Evolutionary conservation across 2,329 filamentous ascomycete genomes (phyloP).

Genomic region (Aureobasidium sp.): DNA sequence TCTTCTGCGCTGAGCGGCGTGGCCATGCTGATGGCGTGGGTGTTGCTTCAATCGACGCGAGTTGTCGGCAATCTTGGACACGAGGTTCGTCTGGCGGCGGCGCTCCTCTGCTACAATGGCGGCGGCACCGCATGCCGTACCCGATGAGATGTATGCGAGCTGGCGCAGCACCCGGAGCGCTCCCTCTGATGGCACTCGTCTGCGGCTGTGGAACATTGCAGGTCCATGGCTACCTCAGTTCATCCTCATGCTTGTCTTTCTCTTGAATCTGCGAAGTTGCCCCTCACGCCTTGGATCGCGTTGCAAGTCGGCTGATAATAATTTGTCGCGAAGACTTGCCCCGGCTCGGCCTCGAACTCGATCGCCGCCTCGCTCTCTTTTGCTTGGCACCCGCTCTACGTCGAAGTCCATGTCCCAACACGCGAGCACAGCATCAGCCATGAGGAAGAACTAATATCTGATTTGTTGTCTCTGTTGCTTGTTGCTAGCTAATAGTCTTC

Average conservation of each 20-base stretch:
- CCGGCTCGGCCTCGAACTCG: not conserved
- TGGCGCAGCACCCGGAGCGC: conserved; percentile 30
- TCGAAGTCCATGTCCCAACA: not conserved
- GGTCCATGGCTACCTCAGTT: conserved; percentile 13
- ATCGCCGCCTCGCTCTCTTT: not conserved
- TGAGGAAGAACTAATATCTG: not conserved
- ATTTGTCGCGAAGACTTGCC: not conserved
- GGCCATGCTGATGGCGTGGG: conserved; percentile 5
- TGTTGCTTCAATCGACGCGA: conserved; percentile 16
- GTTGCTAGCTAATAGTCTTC: not conserved
- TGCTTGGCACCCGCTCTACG: not conserved
- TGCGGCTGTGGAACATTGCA: conserved; percentile 25
- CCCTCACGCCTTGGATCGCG: not conserved
- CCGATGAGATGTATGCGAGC: conserved; percentile 32
- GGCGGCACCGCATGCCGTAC: conserved; percentile 28
- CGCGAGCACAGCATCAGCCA: not conserved
- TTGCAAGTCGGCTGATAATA: not conserved
- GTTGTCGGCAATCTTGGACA: conserved; percentile 30
- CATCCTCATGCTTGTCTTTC: not conserved
- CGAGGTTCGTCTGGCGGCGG: conserved; percentile 25
- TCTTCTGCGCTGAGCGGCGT: not conserved
- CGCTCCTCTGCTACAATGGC: conserved; percentile 30
- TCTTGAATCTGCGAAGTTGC: not conserved
- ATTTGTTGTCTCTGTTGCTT: not conserved
- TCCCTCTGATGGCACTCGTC: conserved; percentile 28